A percentile compares a stretch with the other conserved stretches of the same genome.
phyloP scores from a whole-genome alignment of 352 stramenopile genomes.

The Plasmopara halstedii region DNA sequence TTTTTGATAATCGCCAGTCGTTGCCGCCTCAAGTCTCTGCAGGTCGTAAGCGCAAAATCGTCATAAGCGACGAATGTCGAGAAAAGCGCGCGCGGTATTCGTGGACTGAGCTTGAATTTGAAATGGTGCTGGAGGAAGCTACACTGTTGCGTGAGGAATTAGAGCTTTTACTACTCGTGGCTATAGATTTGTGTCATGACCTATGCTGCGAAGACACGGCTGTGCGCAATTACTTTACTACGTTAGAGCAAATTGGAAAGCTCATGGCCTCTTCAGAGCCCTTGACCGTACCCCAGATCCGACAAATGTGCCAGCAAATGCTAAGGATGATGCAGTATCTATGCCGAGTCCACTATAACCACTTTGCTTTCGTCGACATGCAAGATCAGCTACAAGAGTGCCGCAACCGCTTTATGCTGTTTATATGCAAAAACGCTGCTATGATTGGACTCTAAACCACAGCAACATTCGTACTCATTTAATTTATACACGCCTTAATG shows the following conservation, averaged over 20 bases:
- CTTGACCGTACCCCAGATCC: conserved; percentile 48
- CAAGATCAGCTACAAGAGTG: conserved; percentile 56
- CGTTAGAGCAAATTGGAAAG: conserved; percentile 38
- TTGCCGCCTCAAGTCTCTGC: conserved; percentile 5
- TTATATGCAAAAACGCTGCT: conserved; percentile 61
- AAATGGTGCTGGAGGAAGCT: conserved; percentile 64
- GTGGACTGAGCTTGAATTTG: conserved; percentile 66
- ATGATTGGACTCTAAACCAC: conserved; percentile 47
- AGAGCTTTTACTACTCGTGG: conserved; percentile 55
- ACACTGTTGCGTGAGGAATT: conserved; percentile 61
- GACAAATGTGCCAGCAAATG: conserved; percentile 63
- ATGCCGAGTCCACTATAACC: conserved; percentile 49
- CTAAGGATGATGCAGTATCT: conserved; percentile 67
- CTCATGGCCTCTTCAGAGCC: conserved; percentile 38
- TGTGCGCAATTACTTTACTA: conserved; percentile 21
- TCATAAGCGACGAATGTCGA: conserved; percentile 22
- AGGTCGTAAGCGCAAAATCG: conserved; percentile 45
- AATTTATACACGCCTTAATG: conserved; percentile 18
- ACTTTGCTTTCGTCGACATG: conserved; percentile 71
- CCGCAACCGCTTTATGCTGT: conserved; percentile 68
- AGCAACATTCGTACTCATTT: conserved; percentile 1
- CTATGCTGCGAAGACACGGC: conserved; percentile 28
- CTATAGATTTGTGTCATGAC: conserved; percentile 47
- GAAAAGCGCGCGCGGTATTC: conserved; percentile 44
- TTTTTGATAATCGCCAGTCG: conserved; percentile 27